These are phyloP conservation scores for Thinopyrum elongatum DNA, from an alignment of 176 grass and related monocot genomes.

Conservation along the genomic window DNA sequence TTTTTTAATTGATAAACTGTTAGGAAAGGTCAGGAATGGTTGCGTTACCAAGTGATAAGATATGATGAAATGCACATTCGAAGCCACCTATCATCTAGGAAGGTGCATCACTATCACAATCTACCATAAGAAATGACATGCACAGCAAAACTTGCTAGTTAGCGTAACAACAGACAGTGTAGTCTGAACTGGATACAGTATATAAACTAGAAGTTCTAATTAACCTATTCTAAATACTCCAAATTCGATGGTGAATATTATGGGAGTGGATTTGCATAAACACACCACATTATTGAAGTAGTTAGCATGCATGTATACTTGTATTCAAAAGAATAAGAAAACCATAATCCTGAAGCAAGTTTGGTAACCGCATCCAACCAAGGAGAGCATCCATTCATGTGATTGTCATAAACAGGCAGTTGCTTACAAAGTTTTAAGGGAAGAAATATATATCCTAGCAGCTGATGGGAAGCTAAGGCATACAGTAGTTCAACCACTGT, in stretches of 20 bases:
- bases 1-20: too few relatives aligned
- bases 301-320: background rate
- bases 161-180: background rate
- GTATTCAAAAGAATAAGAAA: constrained; percentile 4
- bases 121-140: background rate
- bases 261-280: constrained; percentile 19
- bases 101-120: background rate
- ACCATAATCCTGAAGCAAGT: background rate
- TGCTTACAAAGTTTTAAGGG: background rate
- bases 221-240: background rate
- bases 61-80: constrained; percentile 13
- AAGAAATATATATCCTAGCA: background rate
- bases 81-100: background rate
- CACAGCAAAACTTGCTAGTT: background rate
- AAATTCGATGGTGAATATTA: background rate
- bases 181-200: background rate
- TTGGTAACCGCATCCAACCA: background rate
- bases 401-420: background rate
- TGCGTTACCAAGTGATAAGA: background rate
- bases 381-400: background rate
- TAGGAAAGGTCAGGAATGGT: background rate
- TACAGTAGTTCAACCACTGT: background rate
- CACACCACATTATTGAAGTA: background rate
- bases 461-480: background rate
- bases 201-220: constrained; percentile 3